These are phyloP conservation scores for Chernovozyma sophiae-reginae DNA, from an alignment of 1,139 yeast genomes.

Conservation along the genomic window DNA sequence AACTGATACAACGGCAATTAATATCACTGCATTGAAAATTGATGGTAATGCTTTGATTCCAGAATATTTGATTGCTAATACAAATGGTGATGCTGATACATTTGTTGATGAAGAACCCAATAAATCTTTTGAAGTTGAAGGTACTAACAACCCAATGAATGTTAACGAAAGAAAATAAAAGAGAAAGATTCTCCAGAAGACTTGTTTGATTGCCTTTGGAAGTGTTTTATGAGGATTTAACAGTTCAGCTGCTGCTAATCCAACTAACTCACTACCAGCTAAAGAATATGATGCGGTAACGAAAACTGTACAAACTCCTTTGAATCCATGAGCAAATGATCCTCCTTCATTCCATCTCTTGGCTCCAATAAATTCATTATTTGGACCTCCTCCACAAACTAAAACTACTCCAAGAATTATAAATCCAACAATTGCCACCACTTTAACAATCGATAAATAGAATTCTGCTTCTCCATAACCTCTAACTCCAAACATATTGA, in stretches of 20 bases:
- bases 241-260: conserved; percentile 43
- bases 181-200: conserved; percentile 40
- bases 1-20: conserved; percentile 38
- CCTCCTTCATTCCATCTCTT: conserved; percentile 62
- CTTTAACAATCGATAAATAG: conserved; percentile 53
- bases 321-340: conserved; percentile 40
- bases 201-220: conserved; percentile 41
- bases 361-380: conserved; percentile 59
- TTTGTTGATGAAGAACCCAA: conserved; percentile 25
- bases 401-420: conserved; percentile 59
- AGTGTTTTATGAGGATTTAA: conserved; percentile 30
- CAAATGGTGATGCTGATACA: conserved; percentile 51
- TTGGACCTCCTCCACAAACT: conserved; percentile 66
- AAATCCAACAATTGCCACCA: conserved; percentile 61
- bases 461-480: conserved; percentile 78
- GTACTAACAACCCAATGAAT: conserved; percentile 36
- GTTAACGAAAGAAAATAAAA: conserved; percentile 39
- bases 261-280: conserved; percentile 46
- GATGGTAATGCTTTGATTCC: conserved; percentile 45
- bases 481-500: conserved; percentile 66
- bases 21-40: conserved; percentile 40
- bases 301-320: conserved; percentile 40
- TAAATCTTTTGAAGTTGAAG: conserved; percentile 27
- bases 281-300: conserved; percentile 42
- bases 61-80: conserved; percentile 52